Evolutionary conservation across 306 rosid genomes (phyloP).

Genomic region (Fragaria iinumae): DNA sequence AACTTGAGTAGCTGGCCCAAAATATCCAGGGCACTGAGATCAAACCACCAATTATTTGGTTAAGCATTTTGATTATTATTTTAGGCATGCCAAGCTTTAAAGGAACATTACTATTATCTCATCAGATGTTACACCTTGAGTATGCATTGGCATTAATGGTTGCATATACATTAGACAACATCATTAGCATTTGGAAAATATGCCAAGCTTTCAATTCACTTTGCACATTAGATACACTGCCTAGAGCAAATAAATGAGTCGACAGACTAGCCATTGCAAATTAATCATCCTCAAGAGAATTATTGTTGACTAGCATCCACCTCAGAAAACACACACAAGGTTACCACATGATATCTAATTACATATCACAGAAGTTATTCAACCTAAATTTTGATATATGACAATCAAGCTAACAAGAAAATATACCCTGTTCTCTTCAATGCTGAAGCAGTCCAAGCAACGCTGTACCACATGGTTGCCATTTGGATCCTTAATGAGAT

Average conservation of each 20-base stretch:
- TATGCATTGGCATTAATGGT: background rate
- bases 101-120: background rate
- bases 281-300: background rate
- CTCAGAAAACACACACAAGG: background rate
- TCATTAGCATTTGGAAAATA: background rate
- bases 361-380: background rate
- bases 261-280: background rate
- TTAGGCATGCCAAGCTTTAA: background rate
- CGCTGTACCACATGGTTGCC: constrained; percentile 67
- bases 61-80: background rate
- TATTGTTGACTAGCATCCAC: background rate
- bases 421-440: constrained; percentile 56
- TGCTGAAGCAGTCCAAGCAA: constrained; percentile 57
- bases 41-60: background rate
- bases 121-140: background rate
- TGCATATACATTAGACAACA: background rate
- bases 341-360: background rate
- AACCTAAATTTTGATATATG: background rate
- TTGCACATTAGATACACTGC: constrained; percentile 2
- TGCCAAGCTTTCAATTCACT: background rate
- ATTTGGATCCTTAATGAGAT: constrained; percentile 60
- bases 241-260: constrained; percentile 6
- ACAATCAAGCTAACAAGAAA: constrained; percentile 1
- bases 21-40: background rate
- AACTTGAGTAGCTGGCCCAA: background rate